Conservation (phyloP, 495 filamentous ascomycete genomes). For the Cudoniella acicularis region DNA sequence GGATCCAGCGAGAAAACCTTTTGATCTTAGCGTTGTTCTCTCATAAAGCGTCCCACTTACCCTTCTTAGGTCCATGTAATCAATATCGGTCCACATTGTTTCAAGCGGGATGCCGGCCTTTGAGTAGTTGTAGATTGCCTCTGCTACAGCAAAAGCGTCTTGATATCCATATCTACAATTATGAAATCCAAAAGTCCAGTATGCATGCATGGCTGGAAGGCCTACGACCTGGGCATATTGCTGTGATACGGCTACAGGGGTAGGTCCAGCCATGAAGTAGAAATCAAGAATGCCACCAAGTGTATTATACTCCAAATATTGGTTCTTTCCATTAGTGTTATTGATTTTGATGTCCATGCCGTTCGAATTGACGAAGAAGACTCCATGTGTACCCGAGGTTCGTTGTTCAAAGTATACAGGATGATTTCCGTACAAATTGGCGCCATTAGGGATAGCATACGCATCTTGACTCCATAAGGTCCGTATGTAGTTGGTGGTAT, state of each 20-base stretch:
- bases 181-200: slow-evolving; percentile 83
- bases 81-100: slow-evolving; percentile 88
- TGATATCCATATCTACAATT: slow-evolving; percentile 80
- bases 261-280: slow-evolving; percentile 76
- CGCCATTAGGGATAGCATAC: slow-evolving; percentile 55
- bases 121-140: slow-evolving; percentile 77
- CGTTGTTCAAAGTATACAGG: slow-evolving; percentile 84
- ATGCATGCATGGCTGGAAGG: slow-evolving; percentile 72
- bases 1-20: slow-evolving; percentile 73
- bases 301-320: slow-evolving; percentile 82
- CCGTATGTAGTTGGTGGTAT: slow-evolving; percentile 69
- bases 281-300: slow-evolving; percentile 80
- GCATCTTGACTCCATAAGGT: slow-evolving; percentile 80
- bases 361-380: slow-evolving; percentile 78
- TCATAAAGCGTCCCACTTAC: slow-evolving; percentile 20
- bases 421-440: slow-evolving; percentile 82
- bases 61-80: slow-evolving; percentile 66
- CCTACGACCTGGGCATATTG: slow-evolving; percentile 74
- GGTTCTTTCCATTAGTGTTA: slow-evolving; percentile 52
- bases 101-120: slow-evolving; percentile 74
- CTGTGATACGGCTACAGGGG: slow-evolving; percentile 63
- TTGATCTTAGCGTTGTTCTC: not conserved
- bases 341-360: slow-evolving; percentile 88
- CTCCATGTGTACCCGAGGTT: slow-evolving; percentile 66
- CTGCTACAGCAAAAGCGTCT: slow-evolving; percentile 74